Base-by-base conservation (phyloP, 1,139 yeast genomes). In the Kodamaea sp. region DNA sequence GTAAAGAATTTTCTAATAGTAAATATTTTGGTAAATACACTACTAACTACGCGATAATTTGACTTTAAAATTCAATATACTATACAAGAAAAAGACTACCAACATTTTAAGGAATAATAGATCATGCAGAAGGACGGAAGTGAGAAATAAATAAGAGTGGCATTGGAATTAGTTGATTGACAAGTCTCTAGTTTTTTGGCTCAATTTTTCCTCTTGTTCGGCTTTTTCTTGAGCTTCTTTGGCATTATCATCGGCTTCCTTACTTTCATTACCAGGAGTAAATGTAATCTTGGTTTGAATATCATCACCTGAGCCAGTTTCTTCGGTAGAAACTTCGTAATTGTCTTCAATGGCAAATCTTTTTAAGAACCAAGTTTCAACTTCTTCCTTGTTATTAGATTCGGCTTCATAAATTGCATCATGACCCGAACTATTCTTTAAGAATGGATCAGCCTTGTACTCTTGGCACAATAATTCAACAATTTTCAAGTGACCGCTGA, bases 321-420 rank as follows among this genome's bases (percentile, higher is more conserved):
- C 73, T 35, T 66, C 74, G 8, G 44, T 37, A 10, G 38, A 31
- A 12, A 70, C 59, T 43, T 65, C 60, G 40, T 69, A 70, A 31
- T 67, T 74, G 24, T 84, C 86, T 49, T 84, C 94, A 28, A 85
- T 78, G 34, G 85, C 83, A 53, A 70, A 88, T 53, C 79, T 81
- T 60, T 77, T 74, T 55, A 90, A 69, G 55, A 86, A 78, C 71
- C 84, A 89, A 39, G 78, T 76, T 52, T 82, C 90, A 8, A 82
- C 78, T 26, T 79, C 84, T 40, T 72, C 77, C 49, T 78, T 72
- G 32, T 75, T 79, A 51, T 79, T 83, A 47, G 76, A 78, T 57
- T 89, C 96, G 2, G 97, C 96, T 58, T 90, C 97, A 57, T 70
- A 89, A 48, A 92, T 82, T 3, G 88, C 75, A 60, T 92, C 97